phyloP scores from a whole-genome alignment of 2,329 filamentous ascomycete species.

The Talaromyces marneffei region DNA sequence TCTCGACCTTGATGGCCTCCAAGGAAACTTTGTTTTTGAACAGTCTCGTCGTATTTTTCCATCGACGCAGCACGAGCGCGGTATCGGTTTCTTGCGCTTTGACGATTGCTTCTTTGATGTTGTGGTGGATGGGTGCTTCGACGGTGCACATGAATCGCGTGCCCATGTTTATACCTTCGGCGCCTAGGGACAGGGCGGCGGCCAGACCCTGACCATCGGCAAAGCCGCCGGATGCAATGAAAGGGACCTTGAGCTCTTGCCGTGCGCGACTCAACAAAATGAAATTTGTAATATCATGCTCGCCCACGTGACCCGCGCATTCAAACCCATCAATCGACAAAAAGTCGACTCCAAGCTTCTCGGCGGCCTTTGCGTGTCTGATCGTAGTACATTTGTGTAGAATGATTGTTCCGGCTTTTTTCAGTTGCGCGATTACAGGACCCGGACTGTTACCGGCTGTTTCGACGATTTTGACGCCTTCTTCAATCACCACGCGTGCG shows the following conservation, averaged over 20 bases:
- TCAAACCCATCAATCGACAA: slow-evolving; percentile 96
- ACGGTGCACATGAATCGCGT: slow-evolving; percentile 96
- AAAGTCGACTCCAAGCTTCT: slow-evolving; percentile 95
- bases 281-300: slow-evolving; percentile 50
- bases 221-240: slow-evolving; percentile 94
- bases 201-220: slow-evolving; percentile 91
- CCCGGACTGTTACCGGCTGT: slow-evolving; percentile 87
- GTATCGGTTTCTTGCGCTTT: slow-evolving; percentile 85
- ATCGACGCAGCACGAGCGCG: slow-evolving; percentile 76
- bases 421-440: slow-evolving; percentile 83
- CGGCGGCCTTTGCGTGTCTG: slow-evolving; percentile 80
- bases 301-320: slow-evolving; percentile 67
- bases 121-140: slow-evolving; percentile 84
- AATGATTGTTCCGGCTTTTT: slow-evolving; percentile 69
- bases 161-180: slow-evolving; percentile 96
- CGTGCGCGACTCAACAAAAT: slow-evolving; percentile 73
- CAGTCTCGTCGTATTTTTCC: slow-evolving; percentile 85
- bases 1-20: slow-evolving; percentile 76
- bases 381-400: slow-evolving; percentile 98
- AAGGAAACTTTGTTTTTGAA: slow-evolving; percentile 85
- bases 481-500: slow-evolving; percentile 86
- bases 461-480: slow-evolving; percentile 86
- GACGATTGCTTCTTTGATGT: slow-evolving; percentile 92
- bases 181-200: slow-evolving; percentile 81
- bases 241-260: slow-evolving; percentile 77